Percentiles rank a stretch among this genome's conserved stretches.
phyloP scores from a whole-genome alignment of 2,329 filamentous ascomycete genomes.

The Phialocephala subalpina region DNA sequence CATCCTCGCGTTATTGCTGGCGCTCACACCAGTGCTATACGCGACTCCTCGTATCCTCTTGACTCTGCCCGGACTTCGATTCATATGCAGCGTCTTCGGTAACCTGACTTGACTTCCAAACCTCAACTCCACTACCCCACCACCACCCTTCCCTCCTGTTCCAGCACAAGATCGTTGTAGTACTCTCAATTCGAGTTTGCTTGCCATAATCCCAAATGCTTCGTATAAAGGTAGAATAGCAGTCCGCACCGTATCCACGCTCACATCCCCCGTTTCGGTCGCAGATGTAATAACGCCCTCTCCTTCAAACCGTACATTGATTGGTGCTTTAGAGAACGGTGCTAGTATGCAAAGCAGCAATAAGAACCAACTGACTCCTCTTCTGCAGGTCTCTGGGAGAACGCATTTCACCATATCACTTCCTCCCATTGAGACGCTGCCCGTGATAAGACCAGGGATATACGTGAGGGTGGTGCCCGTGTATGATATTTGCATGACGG shows the following conservation, averaged over 20 bases:
- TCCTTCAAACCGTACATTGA: slow-evolving; percentile 90
- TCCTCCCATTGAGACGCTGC: slow-evolving; percentile 76
- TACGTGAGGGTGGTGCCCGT: slow-evolving; percentile 94
- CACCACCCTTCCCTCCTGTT: slow-evolving; percentile 78
- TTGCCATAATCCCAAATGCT: slow-evolving; percentile 82
- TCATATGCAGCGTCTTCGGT: slow-evolving; percentile 91
- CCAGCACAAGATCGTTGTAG: slow-evolving; percentile 82
- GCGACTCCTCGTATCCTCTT: slow-evolving; percentile 92
- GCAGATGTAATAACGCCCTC: slow-evolving; percentile 91
- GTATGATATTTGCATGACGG: slow-evolving; percentile 93
- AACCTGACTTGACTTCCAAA: slow-evolving; percentile 94
- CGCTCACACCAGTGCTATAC: slow-evolving; percentile 90
- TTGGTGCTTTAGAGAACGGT: slow-evolving; percentile 89
- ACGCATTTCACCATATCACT: slow-evolving; percentile 80
- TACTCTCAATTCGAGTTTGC: slow-evolving; percentile 85
- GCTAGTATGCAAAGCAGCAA: slow-evolving; percentile 88
- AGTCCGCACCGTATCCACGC: slow-evolving; percentile 91
- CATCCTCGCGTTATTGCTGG: slow-evolving; percentile 93
- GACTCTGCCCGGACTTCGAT: slow-evolving; percentile 82
- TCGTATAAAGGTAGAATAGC: slow-evolving; percentile 90
- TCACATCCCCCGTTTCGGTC: slow-evolving; percentile 85
- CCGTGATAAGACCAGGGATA: slow-evolving; percentile 90
- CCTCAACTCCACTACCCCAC: slow-evolving; percentile 90
- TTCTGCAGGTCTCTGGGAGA: slow-evolving; percentile 76
- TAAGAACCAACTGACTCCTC: slow-evolving; percentile 92